These are phyloP conservation scores for Beauveria varroae DNA, from an alignment of 2,329 filamentous ascomycete species.

Conservation along the genomic window DNA sequence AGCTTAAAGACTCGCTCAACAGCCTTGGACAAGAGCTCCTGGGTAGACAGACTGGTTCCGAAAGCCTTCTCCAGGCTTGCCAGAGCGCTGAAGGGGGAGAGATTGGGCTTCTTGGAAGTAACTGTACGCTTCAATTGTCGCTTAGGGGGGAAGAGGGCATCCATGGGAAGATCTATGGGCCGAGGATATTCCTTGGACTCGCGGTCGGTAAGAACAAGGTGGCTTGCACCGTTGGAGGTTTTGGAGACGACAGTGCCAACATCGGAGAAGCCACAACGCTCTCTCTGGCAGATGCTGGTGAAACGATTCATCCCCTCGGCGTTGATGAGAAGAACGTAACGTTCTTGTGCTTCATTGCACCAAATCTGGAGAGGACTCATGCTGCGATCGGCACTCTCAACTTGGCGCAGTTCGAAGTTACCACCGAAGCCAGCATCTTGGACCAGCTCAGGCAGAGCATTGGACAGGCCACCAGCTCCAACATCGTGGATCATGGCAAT, in stretches of 20 bases:
- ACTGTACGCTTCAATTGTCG: conserved; percentile 74
- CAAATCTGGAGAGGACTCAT: conserved; percentile 97
- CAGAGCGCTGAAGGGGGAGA: conserved; percentile 65
- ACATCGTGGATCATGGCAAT: conserved; percentile 98
- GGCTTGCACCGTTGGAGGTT: conserved; percentile 56
- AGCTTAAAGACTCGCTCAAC: conserved; percentile 74
- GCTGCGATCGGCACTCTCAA: conserved; percentile 81
- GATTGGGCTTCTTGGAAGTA: conserved; percentile 56
- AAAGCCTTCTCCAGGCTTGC: conserved; percentile 59
- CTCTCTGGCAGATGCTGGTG: conserved; percentile 59
- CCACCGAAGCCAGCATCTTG: conserved; percentile 89
- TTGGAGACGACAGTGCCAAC: conserved; percentile 69
- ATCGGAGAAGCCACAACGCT: conserved; percentile 87
- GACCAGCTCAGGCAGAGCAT: conserved; percentile 79
- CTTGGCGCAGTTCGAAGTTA: conserved; percentile 86
- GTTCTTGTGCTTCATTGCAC: conserved; percentile 95
- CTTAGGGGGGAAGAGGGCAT: conserved; percentile 78
- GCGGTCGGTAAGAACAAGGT: conserved; percentile 72
- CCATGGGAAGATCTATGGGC: conserved; percentile 85
- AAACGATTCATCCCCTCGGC: conserved; percentile 73
- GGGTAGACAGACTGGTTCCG: conserved; percentile 39
- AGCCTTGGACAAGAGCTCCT: conserved; percentile 56
- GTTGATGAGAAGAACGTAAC: conserved; percentile 88
- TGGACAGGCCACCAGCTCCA: conserved; percentile 73
- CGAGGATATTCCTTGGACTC: conserved; percentile 66